Percentiles rank a stretch among this genome's conserved stretches.
These are phyloP conservation scores for Dittrichia graveolens DNA, from an alignment of 129 eudicot species.

Conservation along the genomic window DNA sequence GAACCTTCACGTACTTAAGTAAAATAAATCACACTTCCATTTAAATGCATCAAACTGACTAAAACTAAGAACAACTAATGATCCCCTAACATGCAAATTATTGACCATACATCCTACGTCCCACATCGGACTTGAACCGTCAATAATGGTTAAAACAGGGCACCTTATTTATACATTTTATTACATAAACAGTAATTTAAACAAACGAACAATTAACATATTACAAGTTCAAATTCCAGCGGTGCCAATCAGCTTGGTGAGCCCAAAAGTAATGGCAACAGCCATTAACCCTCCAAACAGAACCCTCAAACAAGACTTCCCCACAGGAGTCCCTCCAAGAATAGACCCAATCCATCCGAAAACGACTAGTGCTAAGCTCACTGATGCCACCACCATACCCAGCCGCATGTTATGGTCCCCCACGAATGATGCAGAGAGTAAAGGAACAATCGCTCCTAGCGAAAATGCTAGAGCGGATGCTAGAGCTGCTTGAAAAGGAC, in stretches of 20 bases:
- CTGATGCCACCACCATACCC: slow-evolving; percentile 43
- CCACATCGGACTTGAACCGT: too few species aligned
- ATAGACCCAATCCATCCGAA: slow-evolving; percentile 38
- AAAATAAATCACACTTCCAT: too few species aligned
- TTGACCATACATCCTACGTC: too few species aligned
- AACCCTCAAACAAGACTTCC: slow-evolving; percentile 32
- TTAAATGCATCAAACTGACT: too few species aligned
- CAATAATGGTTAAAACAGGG: too few species aligned
- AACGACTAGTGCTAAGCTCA: slow-evolving; percentile 35
- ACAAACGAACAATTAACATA: background rate
- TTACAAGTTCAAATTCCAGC: background rate
- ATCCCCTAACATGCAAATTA: too few species aligned
- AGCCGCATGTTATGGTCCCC: slow-evolving; percentile 36
- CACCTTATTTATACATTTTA: too few species aligned
- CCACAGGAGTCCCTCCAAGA: slow-evolving; percentile 37
- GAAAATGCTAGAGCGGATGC: slow-evolving; percentile 55
- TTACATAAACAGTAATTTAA: background rate
- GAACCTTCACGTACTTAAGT: too few species aligned
- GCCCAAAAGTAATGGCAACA: slow-evolving; percentile 43
- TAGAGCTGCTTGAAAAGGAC: slow-evolving; percentile 52
- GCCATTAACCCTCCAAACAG: slow-evolving; percentile 41
- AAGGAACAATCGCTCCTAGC: slow-evolving; percentile 47
- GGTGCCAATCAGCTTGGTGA: slow-evolving; percentile 37
- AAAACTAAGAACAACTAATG: too few species aligned
- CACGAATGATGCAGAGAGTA: slow-evolving; percentile 49